Evolutionary conservation across 441 rosid species (phyloP).

Genomic region (Erysimum pusillum): DNA sequence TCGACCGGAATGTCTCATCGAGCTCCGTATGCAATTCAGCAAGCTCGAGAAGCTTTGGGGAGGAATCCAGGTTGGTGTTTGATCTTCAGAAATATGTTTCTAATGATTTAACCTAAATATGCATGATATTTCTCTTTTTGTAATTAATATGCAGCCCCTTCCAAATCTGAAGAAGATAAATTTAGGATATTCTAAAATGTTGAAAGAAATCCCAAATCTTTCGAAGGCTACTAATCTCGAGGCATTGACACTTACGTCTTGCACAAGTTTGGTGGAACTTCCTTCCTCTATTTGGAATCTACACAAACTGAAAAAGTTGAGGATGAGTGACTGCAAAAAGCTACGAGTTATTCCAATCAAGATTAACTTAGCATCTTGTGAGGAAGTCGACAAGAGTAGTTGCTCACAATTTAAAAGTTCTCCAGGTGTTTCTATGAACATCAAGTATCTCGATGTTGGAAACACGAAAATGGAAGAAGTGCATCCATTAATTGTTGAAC

Average conservation of each 20-base stretch:
- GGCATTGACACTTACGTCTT: conserved; percentile 22
- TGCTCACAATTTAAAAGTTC: not conserved
- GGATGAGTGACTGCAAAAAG: not conserved
- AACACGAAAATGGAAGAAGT: not conserved
- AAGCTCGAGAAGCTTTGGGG: conserved; percentile 27
- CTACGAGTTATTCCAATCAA: not conserved
- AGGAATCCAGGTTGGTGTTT: conserved; percentile 30
- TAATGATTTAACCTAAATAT: not conserved
- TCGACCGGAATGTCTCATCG: not conserved
- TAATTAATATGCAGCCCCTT: conserved; percentile 27
- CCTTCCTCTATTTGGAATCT: conserved; percentile 14
- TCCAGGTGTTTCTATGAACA: not conserved
- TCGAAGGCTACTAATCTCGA: conserved; percentile 26
- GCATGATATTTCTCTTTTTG: not conserved
- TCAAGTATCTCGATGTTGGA: not conserved
- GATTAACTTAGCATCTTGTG: conserved; percentile 23
- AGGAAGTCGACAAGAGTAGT: not conserved
- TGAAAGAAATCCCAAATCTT: conserved; percentile 45
- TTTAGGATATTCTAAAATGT: conserved; percentile 22
- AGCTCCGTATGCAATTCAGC: conserved; percentile 9
- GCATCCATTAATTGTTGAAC: not conserved
- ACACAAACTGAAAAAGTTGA: not conserved
- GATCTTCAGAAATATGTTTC: not conserved
- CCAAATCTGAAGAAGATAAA: conserved; percentile 34
- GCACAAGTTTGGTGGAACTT: conserved; percentile 36